These are phyloP conservation scores for Entonaema liquescens DNA, from an alignment of 495 filamentous ascomycete genomes.

Conservation along the genomic window DNA sequence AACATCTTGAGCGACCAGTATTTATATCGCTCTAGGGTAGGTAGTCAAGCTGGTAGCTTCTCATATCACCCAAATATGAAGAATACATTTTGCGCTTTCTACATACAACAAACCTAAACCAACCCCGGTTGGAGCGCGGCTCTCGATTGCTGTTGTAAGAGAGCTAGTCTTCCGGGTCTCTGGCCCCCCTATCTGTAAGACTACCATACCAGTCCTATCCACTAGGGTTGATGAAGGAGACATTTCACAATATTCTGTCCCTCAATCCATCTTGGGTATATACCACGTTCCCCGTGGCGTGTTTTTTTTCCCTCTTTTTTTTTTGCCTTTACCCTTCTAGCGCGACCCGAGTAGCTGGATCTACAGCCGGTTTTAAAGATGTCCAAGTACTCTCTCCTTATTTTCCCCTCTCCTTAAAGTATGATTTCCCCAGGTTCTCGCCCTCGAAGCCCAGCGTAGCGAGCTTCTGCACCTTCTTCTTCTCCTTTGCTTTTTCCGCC, in stretches of 20 bases:
- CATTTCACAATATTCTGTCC: slow-evolving; percentile 86
- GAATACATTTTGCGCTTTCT: not conserved
- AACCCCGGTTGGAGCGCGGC: not conserved
- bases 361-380: not conserved
- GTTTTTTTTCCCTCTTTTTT: not conserved
- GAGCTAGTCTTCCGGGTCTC: not conserved
- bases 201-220: not conserved
- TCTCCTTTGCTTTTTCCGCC: slow-evolving; percentile 75
- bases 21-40: not conserved
- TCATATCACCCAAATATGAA: not conserved
- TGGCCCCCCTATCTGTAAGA: slow-evolving; percentile 2
- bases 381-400: too few relatives aligned
- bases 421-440: slow-evolving; percentile 81
- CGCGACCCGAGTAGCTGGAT: not conserved
- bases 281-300: slow-evolving; percentile 18
- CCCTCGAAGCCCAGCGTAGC: slow-evolving; percentile 84
- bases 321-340: not conserved
- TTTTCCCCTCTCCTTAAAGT: slow-evolving; percentile 56
- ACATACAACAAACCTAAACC: not conserved
- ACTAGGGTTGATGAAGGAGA: slow-evolving; percentile 40
- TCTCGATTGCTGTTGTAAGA: slow-evolving; percentile 11
- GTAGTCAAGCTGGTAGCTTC: not conserved
- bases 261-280: slow-evolving; percentile 22
- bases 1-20: not conserved
- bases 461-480: slow-evolving; percentile 72